Evolutionary conservation across 2,329 filamentous ascomycete species (phyloP).

Genomic region (Pseudogymnoascus sp.): DNA sequence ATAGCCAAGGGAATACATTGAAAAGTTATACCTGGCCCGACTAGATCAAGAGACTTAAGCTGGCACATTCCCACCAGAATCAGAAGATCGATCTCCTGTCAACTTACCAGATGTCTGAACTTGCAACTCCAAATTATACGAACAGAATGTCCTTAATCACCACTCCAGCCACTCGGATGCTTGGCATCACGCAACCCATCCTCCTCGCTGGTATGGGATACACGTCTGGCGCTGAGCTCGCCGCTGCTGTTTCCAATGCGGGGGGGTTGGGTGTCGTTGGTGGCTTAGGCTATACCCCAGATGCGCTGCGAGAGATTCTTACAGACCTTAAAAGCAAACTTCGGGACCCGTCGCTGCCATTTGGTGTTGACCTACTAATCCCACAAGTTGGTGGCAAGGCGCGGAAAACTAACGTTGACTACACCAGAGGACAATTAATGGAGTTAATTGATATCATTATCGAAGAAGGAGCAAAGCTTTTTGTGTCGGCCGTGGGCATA

Average conservation of each 20-base stretch:
- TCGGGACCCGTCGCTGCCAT: constrained; percentile 87
- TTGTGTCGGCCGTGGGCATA: constrained; percentile 94
- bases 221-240: constrained; percentile 90
- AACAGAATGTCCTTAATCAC: constrained; percentile 68
- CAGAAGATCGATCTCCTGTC: neutral
- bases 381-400: constrained; percentile 92
- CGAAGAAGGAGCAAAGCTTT: constrained; percentile 82
- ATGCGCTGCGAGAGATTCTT: constrained; percentile 94
- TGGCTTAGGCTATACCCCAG: constrained; percentile 90
- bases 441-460: constrained; percentile 90
- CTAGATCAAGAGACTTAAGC: neutral
- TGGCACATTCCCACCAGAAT: neutral
- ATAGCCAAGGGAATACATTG: neutral
- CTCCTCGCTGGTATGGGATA: constrained; percentile 99
- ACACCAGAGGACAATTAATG: constrained; percentile 96
- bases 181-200: constrained; percentile 95
- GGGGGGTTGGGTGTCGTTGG: constrained; percentile 95
- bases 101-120: neutral
- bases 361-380: constrained; percentile 87
- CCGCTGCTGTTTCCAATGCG: constrained; percentile 93
- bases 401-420: constrained; percentile 89
- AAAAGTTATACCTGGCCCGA: neutral
- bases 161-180: constrained; percentile 87
- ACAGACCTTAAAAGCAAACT: constrained; percentile 80
- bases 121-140: neutral